A percentile compares a stretch with the other conserved stretches of the same genome.
phyloP scores from a whole-genome alignment of 768 basidiomycete genomes.

The Hericium alpestre region DNA sequence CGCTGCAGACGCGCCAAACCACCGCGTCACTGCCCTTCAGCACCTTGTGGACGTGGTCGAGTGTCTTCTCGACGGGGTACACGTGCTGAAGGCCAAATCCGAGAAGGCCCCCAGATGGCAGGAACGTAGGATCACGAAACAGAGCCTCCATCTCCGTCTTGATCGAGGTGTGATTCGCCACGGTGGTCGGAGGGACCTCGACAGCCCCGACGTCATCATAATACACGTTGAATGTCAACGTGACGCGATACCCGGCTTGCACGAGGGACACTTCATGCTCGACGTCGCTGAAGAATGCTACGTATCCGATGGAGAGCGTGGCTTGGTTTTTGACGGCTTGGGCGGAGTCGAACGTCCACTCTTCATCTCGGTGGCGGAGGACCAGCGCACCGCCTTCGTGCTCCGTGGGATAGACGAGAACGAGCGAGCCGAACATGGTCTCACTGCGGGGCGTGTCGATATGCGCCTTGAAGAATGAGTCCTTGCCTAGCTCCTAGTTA shows the following conservation, averaged over 20 bases:
- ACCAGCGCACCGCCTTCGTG: slow-evolving; percentile 22
- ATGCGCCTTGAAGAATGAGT: slow-evolving; percentile 19
- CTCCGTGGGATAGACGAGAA: slow-evolving; percentile 35
- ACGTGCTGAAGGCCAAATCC: slow-evolving; percentile 3
- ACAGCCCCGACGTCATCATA: background rate
- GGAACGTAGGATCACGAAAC: background rate
- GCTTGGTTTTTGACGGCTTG: slow-evolving; percentile 7
- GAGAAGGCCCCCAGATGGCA: background rate
- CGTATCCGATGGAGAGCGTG: slow-evolving; percentile 21
- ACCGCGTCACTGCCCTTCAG: slow-evolving; percentile 2
- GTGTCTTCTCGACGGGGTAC: background rate
- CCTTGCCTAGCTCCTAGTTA: background rate
- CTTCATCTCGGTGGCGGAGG: background rate
- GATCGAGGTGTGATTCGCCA: background rate
- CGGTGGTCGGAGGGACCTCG: background rate
- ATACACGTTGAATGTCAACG: slow-evolving; percentile 33
- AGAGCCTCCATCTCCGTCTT: background rate
- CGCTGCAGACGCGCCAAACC: background rate
- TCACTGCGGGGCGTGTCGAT: slow-evolving; percentile 17
- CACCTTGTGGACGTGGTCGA: background rate
- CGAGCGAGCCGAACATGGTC: slow-evolving; percentile 28
- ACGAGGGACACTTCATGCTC: slow-evolving; percentile 35
- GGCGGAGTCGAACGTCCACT: background rate
- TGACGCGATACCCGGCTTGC: slow-evolving; percentile 30
- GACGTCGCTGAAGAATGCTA: slow-evolving; percentile 34